Percentiles rank a stretch among this genome's conserved stretches.
These are phyloP conservation scores for Wickerhamiella galacta DNA, from an alignment of 805 yeast genomes.

Conservation along the genomic window DNA sequence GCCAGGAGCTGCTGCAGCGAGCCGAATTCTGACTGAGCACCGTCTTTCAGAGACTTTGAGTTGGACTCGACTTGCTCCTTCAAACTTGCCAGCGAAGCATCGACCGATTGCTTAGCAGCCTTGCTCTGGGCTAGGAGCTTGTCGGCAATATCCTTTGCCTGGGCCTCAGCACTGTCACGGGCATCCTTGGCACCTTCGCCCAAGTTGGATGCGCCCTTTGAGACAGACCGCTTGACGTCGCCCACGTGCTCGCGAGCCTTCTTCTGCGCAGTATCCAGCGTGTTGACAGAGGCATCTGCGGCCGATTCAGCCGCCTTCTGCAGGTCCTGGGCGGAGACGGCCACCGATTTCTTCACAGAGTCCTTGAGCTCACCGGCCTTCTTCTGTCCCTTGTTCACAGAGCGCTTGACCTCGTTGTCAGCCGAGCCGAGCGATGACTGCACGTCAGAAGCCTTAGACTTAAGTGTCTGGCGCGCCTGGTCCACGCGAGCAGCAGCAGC, in stretches of 20 bases:
- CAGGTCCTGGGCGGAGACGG: neutral
- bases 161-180: slow-evolving; percentile 1
- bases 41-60: too few species aligned
- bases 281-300: neutral
- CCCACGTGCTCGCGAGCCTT: neutral
- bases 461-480: neutral
- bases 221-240: neutral
- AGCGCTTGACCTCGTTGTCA: slow-evolving; percentile 1
- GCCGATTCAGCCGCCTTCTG: neutral
- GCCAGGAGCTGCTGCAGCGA: too few species aligned
- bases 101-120: neutral
- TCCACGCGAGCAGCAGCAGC: neutral
- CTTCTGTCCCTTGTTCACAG: slow-evolving; percentile 2
- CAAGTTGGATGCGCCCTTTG: neutral
- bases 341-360: neutral
- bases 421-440: neutral
- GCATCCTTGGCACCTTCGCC: neutral
- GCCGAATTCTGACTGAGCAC: too few species aligned
- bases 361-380: slow-evolving; percentile 1
- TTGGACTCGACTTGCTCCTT: too few species aligned
- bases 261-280: neutral
- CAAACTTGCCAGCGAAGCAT: too few species aligned
- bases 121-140: neutral
- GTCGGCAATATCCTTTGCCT: neutral
- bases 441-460: neutral